Base-by-base conservation (phyloP, 2,329 filamentous ascomycete species). In the Ophiostoma sp. region DNA sequence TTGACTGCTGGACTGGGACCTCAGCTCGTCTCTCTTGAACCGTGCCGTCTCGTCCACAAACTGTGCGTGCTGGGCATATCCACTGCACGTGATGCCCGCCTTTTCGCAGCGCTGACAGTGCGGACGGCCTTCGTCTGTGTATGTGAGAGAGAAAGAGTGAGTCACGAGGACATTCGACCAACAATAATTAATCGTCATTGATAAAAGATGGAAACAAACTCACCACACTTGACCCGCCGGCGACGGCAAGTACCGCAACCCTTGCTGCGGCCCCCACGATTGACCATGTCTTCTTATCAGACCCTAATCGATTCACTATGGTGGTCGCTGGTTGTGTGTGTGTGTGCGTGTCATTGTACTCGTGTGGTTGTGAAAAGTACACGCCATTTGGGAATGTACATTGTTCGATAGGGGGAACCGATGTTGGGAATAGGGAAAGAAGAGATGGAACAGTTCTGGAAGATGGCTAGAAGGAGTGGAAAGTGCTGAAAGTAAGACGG, bases 41-140 rank as follows among this genome's bases (percentile, higher is more conserved):
- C 63, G 22, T 6, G 63, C 39, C 39, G 63, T 68, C 63, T 68
- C 63, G 15, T 68, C 63, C 39, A 68, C 63, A 28, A 68, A 66
- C 2, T 68, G 22, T 39, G 39, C 63, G 6, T 68, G 63, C 39
- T 48, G 39, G n/a, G 64, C 45, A 33, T 68, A 68, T 45, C 42
- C 64, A 8, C 64, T 50, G 64, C 64, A 68, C 25, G 8, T 3
- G 0, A 68, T 25, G 25, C 42, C 42, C 5, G 64, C 64, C 25
- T 68, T 68, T 4, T 33, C 22, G 39, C 64, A 68, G 2, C 64
- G 42, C 42, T 50, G 64, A 11, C 64, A 68, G 4, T 50, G 25
- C 1, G 42, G 64, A 1, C 19, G 64, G 39, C 64, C 17, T 68
- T 68, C 42, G 17, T 68, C 64, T 68, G 64, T 1, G 3, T 12